Conservation (phyloP, 352 stramenopile species). For the Phytophthora constricta region DNA sequence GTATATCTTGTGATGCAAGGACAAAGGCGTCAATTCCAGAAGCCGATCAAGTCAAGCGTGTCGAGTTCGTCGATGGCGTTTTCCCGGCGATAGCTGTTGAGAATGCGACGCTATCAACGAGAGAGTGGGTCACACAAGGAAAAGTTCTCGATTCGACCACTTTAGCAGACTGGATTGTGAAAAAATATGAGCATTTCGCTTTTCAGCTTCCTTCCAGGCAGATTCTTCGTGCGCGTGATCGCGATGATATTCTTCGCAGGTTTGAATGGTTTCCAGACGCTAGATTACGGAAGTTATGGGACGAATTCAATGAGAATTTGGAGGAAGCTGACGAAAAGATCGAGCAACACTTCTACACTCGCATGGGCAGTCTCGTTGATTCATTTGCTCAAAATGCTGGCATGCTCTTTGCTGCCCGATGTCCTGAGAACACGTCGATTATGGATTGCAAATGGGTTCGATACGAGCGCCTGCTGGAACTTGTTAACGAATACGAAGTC, state of each 20-base stretch:
- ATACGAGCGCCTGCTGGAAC: constrained; percentile 1
- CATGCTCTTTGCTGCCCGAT: constrained; percentile 24
- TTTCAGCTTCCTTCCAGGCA: not conserved
- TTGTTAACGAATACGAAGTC: not conserved
- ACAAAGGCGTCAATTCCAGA: constrained; percentile 6
- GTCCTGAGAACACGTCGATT: not conserved
- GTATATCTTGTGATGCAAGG: constrained; percentile 12
- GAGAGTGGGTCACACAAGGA: constrained; percentile 1
- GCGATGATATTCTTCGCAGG: constrained; percentile 9
- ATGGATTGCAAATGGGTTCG: not conserved
- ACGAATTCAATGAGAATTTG: not conserved
- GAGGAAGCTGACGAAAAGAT: constrained; percentile 2
- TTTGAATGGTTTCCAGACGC: constrained; percentile 15
- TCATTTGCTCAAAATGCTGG: not conserved
- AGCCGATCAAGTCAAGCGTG: constrained; percentile 1
- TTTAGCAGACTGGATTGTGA: constrained; percentile 28
- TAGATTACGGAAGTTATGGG: constrained; percentile 7
- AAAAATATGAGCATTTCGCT: constrained; percentile 5
- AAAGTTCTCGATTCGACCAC: not conserved
- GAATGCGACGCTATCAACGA: constrained; percentile 17
- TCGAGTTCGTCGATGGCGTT: constrained; percentile 19
- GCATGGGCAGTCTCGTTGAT: no score
- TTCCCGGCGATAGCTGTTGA: constrained; percentile 23
- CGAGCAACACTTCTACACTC: not conserved
- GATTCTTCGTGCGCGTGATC: not conserved